These are phyloP conservation scores for Eucalyptus viminalis DNA, from an alignment of 345 rosid species.

Conservation along the genomic window DNA sequence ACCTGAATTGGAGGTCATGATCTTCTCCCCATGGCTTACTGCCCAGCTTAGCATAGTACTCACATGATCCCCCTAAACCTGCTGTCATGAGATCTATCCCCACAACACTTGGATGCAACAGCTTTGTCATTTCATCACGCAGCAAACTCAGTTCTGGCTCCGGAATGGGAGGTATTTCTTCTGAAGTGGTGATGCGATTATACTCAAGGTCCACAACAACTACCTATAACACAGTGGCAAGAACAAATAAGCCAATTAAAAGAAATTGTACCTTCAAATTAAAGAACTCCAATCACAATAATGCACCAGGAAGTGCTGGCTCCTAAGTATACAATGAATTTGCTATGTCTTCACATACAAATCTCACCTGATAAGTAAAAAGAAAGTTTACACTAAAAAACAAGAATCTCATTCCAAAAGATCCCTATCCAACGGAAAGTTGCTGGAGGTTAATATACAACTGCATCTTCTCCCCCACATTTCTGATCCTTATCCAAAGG, in stretches of 20 bases:
- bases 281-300: not conserved
- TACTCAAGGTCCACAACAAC: slow-evolving; percentile 95
- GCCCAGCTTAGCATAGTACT: slow-evolving; percentile 34
- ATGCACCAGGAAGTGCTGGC: not conserved
- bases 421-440: not conserved
- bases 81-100: slow-evolving; percentile 77
- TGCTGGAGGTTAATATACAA: not conserved
- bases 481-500: not conserved
- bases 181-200: slow-evolving; percentile 72
- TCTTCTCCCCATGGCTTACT: slow-evolving; percentile 94
- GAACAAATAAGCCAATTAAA: not conserved
- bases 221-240: slow-evolving; percentile 41
- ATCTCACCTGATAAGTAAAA: not conserved
- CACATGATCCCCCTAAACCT: slow-evolving; percentile 35
- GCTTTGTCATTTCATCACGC: slow-evolving; percentile 66
- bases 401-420: not conserved
- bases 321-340: not conserved
- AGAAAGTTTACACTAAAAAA: not conserved
- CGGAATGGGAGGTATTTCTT: slow-evolving; percentile 90
- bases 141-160: slow-evolving; percentile 86
- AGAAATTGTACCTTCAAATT: not conserved
- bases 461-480: not conserved
- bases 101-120: slow-evolving; percentile 79
- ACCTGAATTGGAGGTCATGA: slow-evolving; percentile 94
- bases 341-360: not conserved